These are phyloP conservation scores for Diaporthe sp. DNA, from an alignment of 2,329 filamentous ascomycete genomes.

Conservation along the genomic window DNA sequence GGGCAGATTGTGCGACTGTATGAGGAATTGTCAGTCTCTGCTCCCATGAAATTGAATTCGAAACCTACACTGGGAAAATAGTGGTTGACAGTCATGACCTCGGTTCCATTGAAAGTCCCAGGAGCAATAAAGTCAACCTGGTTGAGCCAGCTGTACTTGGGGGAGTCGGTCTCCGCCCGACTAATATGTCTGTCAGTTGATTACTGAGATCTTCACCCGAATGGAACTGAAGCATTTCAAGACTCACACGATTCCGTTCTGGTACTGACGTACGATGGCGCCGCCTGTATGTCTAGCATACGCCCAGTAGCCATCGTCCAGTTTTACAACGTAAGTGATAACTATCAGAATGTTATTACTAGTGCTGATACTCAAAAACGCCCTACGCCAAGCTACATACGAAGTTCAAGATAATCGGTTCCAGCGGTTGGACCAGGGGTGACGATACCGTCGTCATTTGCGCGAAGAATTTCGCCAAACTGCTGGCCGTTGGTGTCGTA, in stretches of 20 bases:
- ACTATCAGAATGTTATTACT: neutral
- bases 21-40: neutral
- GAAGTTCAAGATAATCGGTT: neutral
- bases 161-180: neutral
- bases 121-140: neutral
- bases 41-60: neutral
- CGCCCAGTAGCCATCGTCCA: neutral
- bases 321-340: neutral
- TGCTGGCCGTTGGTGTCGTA: neutral
- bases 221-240: neutral
- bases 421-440: neutral
- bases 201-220: neutral
- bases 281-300: neutral
- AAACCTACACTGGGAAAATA: neutral
- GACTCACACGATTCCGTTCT: slow-evolving; percentile 1
- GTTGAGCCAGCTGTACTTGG: slow-evolving; percentile 12
- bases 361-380: accelerated
- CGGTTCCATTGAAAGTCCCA: neutral
- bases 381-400: neutral
- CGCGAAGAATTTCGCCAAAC: neutral
- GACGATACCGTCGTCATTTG: neutral
- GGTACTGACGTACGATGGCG: neutral
- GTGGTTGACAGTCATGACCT: slow-evolving; percentile 6
- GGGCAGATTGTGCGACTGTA: neutral
- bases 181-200: neutral